Conservation (phyloP, 495 filamentous ascomycete genomes). For the Bombardia bombarda region DNA sequence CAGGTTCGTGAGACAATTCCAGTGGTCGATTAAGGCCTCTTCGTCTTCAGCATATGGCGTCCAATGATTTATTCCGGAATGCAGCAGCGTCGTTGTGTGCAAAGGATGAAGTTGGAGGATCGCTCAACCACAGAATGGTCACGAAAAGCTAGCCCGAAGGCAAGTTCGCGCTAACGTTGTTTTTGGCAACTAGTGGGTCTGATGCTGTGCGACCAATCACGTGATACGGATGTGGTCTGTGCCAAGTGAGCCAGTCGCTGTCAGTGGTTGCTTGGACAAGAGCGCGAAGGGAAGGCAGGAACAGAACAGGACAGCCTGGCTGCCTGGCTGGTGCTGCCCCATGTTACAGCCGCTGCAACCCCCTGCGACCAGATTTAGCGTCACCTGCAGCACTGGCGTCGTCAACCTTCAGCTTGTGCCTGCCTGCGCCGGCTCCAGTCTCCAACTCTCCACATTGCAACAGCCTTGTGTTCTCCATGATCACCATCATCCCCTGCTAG, state of each 20-base stretch:
- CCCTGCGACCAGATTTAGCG: background rate
- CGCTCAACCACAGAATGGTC: conserved; percentile 12
- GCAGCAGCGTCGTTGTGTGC: conserved; percentile 9
- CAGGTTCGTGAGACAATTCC: conserved; percentile 4
- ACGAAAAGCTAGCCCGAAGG: conserved; percentile 20
- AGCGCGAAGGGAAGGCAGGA: background rate
- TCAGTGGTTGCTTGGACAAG: background rate
- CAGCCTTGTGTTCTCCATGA: too few species aligned
- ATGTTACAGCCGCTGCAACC: background rate
- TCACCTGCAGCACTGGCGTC: too few species aligned
- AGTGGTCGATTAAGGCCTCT: conserved; percentile 2
- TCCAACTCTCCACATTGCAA: too few species aligned
- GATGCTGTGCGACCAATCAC: background rate
- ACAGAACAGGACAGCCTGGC: background rate
- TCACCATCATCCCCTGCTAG: too few species aligned
- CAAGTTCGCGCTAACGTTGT: conserved; percentile 13
- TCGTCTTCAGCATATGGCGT: conserved; percentile 7
- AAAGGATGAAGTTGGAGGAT: conserved; percentile 8
- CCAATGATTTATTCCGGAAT: conserved; percentile 9
- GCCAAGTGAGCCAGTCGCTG: background rate
- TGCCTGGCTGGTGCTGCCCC: background rate
- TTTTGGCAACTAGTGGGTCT: conserved; percentile 12
- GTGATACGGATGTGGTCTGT: too few species aligned
- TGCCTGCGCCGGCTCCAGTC: too few species aligned
- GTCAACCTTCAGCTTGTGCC: too few species aligned